phyloP scores from a whole-genome alignment of 371 early-diverging fungal genomes.

The Dinochytrium kinnereticum region DNA sequence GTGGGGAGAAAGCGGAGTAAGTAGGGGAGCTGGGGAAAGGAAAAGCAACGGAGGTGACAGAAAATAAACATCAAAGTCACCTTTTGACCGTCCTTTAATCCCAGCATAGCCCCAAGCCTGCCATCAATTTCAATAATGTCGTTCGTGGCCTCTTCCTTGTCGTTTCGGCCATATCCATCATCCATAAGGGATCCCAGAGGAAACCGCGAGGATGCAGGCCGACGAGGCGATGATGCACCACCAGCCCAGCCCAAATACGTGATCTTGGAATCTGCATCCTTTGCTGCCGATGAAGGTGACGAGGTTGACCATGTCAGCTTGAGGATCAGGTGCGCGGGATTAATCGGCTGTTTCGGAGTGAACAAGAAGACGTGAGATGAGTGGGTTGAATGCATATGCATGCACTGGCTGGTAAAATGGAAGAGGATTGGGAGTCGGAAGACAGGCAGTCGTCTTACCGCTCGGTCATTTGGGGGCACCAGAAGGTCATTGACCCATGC shows the following conservation, averaged over 20 bases:
- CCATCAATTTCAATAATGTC: conserved; percentile 2
- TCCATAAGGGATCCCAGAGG: background rate
- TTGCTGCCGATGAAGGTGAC: background rate
- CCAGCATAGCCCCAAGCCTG: background rate
- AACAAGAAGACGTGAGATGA: background rate
- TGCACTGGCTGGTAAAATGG: background rate
- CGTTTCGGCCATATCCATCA: background rate
- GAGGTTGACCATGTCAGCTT: background rate
- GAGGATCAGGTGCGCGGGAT: background rate
- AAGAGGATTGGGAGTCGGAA: background rate
- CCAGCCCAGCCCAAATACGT: background rate
- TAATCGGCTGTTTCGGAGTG: background rate
- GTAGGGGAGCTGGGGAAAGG: conserved; percentile 1
- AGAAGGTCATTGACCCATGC: conserved; percentile 10
- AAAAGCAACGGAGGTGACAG: background rate
- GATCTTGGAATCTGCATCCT: background rate
- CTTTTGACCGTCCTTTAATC: background rate
- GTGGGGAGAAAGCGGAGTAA: background rate
- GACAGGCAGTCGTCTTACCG: background rate
- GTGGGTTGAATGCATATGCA: background rate
- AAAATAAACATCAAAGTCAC: background rate
- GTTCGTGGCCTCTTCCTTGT: background rate
- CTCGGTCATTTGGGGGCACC: background rate
- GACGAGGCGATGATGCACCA: background rate
- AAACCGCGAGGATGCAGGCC: background rate